Conservation (phyloP, 225 moss, liverwort and hornwort genomes). For the Bryoerythrophyllum caledonicum region DNA sequence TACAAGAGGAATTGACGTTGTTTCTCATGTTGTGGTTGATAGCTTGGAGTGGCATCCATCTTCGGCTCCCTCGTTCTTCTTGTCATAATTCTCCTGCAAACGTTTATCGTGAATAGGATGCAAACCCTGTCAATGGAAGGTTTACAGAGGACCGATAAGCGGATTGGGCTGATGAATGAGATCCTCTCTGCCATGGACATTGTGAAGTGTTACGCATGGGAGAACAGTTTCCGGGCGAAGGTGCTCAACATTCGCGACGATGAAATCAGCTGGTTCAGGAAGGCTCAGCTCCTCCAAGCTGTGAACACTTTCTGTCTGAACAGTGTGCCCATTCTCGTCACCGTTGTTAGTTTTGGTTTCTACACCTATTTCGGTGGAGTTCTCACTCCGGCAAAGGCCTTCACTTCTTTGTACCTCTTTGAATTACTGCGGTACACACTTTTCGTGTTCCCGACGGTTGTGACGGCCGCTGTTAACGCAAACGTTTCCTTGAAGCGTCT, state of each 20-base stretch:
- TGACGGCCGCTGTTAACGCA: slow-evolving; percentile 62
- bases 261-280: slow-evolving; percentile 56
- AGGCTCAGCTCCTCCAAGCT: slow-evolving; percentile 57
- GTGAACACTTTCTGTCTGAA: slow-evolving; percentile 52
- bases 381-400: slow-evolving; percentile 66
- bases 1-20: not conserved
- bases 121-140: slow-evolving; percentile 40
- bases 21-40: slow-evolving; percentile 22
- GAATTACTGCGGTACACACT: slow-evolving; percentile 60
- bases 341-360: slow-evolving; percentile 61
- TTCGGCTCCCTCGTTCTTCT: slow-evolving; percentile 55
- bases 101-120: slow-evolving; percentile 44
- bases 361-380: slow-evolving; percentile 54
- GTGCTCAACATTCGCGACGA: slow-evolving; percentile 50
- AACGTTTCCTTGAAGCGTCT: slow-evolving; percentile 58
- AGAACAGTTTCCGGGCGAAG: slow-evolving; percentile 54
- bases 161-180: slow-evolving; percentile 66
- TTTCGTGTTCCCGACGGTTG: slow-evolving; percentile 66
- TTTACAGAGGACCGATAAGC: slow-evolving; percentile 57
- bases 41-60: slow-evolving; percentile 60
- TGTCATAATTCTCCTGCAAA: slow-evolving; percentile 60
- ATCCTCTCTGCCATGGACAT: slow-evolving; percentile 67
- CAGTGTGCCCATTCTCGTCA: slow-evolving; percentile 44
- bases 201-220: slow-evolving; percentile 92
- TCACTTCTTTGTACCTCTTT: slow-evolving; percentile 65